Percentiles rank a stretch among this genome's conserved stretches.
Evolutionary conservation across 2,329 filamentous ascomycete genomes (phyloP).

Genomic region (Diaporthe helianthi): DNA sequence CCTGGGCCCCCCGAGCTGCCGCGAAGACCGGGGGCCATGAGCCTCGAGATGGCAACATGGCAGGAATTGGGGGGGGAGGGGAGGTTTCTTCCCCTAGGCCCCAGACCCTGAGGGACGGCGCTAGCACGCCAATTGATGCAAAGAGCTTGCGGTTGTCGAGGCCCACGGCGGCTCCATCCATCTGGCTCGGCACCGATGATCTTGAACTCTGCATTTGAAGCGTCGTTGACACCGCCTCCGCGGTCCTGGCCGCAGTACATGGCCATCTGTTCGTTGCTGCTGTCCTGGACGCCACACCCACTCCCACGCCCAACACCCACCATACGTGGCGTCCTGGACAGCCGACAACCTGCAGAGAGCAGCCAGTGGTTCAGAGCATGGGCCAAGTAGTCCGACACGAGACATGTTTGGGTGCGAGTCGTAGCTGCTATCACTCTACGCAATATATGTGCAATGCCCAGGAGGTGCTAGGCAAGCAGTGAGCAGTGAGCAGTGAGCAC

Average conservation of each 20-base stretch:
- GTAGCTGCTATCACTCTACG: background rate
- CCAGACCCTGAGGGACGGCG: conserved; percentile 9
- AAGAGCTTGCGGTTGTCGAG: background rate
- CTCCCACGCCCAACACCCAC: background rate
- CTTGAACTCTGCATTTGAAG: conserved; percentile 19
- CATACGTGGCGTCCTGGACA: no score
- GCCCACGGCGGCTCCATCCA: conserved; percentile 24
- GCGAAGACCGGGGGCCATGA: conserved; percentile 20
- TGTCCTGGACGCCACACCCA: background rate
- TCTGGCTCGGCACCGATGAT: conserved; percentile 26
- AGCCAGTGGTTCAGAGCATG: background rate
- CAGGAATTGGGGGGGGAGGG: background rate
- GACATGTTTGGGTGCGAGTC: conserved; percentile 23
- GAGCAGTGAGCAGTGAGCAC: background rate
- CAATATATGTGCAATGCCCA: background rate
- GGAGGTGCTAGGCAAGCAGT: no score
- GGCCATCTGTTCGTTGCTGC: background rate
- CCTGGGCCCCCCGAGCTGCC: conserved; percentile 10
- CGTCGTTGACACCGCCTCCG: conserved; percentile 17
- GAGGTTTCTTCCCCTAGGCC: background rate
- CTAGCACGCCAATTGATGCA: conserved; percentile 17
- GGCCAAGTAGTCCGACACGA: conserved; percentile 24
- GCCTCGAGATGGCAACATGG: conserved; percentile 28
- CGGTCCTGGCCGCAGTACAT: conserved; percentile 9
- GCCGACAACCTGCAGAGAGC: conserved; percentile 1